Evolutionary conservation across 768 basidiomycete species (phyloP), one percentile per base, ranked within the genome.

Genomic region (Suillus clintonianus): DNA sequence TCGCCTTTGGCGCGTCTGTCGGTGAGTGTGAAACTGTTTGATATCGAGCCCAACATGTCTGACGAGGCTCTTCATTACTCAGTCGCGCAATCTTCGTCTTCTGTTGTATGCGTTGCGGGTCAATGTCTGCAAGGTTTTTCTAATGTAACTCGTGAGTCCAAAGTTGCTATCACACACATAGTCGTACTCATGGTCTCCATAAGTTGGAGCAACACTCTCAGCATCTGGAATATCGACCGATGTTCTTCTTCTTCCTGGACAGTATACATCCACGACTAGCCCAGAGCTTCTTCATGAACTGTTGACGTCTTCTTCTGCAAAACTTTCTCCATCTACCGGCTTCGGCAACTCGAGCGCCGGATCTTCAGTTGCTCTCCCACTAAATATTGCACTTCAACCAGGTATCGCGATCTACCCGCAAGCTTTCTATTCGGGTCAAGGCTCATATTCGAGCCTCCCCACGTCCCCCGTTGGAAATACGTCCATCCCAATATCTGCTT

Each of bases 101-200:
- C 81, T 70, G 86, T 93, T 62, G 81, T 94, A 65, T 94, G 92
- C 82, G 80, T 91, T 90, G 89, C 92, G 74, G 92, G 92, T 69
- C 91, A 94, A 89, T 94, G 92, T 81, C 78, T 94, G 62, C 83
- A 92, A 75, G 92, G 92, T 63, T 85, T 78, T 76, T 86, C 90
- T 37, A 93, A 94, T 71, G 85, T 82, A 27, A 89, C 90, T 42
- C 72, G 83, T 85, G 70, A 78, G 90, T 88, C 63, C 39, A 79
- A 76, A 19, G 5, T 32, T 13, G 13, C 17, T 19, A 19, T 24
- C 27, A 5, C 10, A 17, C 41, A 10, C 39, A 41, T 39, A 2
- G 27, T 53, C 74, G 37, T 72, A 63, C 34, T 60, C 55, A 59
- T 53, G 39, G 61, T 59, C 60, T 19, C 19, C 17, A 57, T 30